phyloP scores from a whole-genome alignment of 805 yeast genomes.

The Pichia occidentalis region DNA sequence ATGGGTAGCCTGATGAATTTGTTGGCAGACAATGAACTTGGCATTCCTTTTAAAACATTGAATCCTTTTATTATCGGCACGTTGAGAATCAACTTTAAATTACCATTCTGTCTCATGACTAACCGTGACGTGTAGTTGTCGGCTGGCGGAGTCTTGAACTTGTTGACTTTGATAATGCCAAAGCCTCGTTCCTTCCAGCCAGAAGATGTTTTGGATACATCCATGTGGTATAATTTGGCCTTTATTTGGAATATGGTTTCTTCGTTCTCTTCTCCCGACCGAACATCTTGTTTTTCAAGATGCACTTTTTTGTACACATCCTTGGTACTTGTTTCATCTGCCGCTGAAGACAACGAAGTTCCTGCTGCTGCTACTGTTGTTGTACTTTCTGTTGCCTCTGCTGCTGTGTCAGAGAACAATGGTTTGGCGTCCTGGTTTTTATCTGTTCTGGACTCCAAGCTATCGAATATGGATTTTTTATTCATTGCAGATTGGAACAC shows the following conservation, averaged over 20 bases:
- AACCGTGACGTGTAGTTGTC: slow-evolving; percentile 48
- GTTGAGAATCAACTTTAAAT: slow-evolving; percentile 76
- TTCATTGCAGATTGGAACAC: slow-evolving; percentile 48
- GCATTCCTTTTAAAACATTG: slow-evolving; percentile 70
- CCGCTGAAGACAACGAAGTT: too few relatives aligned
- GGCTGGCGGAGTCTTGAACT: slow-evolving; percentile 25
- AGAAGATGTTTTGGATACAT: slow-evolving; percentile 52
- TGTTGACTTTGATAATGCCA: slow-evolving; percentile 79
- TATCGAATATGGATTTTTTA: slow-evolving; percentile 55
- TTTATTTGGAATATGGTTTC: slow-evolving; percentile 57
- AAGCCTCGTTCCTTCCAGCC: slow-evolving; percentile 98
- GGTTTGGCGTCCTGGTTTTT: slow-evolving; percentile 16
- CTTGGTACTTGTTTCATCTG: slow-evolving; percentile 20
- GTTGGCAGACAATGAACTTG: slow-evolving; percentile 76
- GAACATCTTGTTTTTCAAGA: slow-evolving; percentile 49
- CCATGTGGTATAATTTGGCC: slow-evolving; percentile 73
- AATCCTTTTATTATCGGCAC: slow-evolving; percentile 57
- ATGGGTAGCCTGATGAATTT: slow-evolving; percentile 75
- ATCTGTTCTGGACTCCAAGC: slow-evolving; percentile 12
- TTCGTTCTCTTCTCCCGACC: slow-evolving; percentile 92
- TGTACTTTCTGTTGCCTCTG: slow-evolving; percentile 18
- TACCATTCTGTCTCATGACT: slow-evolving; percentile 87
- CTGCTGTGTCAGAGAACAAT: slow-evolving; percentile 4
- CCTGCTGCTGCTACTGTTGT: too few relatives aligned
- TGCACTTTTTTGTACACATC: slow-evolving; percentile 51